Conservation (phyloP, 140 eudicot species). For the Senecio squalidus region DNA sequence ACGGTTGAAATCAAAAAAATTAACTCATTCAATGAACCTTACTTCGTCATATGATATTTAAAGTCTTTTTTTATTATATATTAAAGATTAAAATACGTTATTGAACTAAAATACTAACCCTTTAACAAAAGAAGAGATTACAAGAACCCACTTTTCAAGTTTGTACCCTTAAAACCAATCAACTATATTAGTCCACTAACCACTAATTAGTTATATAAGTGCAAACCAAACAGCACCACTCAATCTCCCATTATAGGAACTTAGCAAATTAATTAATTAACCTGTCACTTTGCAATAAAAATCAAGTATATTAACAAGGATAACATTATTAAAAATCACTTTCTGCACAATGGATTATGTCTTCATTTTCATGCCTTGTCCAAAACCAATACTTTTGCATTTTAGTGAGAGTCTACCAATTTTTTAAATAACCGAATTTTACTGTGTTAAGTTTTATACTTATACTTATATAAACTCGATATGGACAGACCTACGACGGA, state of each 20-base stretch:
- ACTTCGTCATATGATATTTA: too few species aligned
- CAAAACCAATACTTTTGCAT: slow-evolving; percentile 14
- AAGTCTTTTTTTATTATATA: too few species aligned
- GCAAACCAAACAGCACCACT: slow-evolving; percentile 31
- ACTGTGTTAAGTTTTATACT: too few species aligned
- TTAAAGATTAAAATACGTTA: too few species aligned
- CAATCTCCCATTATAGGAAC: slow-evolving; percentile 24
- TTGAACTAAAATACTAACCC: neutral
- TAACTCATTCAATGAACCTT: too few species aligned
- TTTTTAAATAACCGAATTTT: too few species aligned
- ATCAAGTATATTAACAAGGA: slow-evolving; percentile 22
- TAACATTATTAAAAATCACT: slow-evolving; percentile 20
- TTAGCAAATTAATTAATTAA: slow-evolving; percentile 10
- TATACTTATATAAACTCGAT: too few species aligned
- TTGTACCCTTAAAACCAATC: slow-evolving; percentile 13
- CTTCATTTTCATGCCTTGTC: slow-evolving; percentile 18
- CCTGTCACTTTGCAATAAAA: slow-evolving; percentile 17
- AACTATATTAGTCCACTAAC: slow-evolving; percentile 21
- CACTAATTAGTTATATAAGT: slow-evolving; percentile 8
- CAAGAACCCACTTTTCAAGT: slow-evolving; percentile 26
- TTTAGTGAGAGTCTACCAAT: slow-evolving; percentile 11
- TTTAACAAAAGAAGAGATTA: neutral
- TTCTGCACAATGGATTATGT: slow-evolving; percentile 26
- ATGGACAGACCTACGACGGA: too few species aligned
- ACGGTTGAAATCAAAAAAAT: too few species aligned